Evolutionary conservation across 192 early-diverging fungal genomes (phyloP), one percentile per base, ranked within the genome.

Genomic region (Allomyces arbusculus): DNA sequence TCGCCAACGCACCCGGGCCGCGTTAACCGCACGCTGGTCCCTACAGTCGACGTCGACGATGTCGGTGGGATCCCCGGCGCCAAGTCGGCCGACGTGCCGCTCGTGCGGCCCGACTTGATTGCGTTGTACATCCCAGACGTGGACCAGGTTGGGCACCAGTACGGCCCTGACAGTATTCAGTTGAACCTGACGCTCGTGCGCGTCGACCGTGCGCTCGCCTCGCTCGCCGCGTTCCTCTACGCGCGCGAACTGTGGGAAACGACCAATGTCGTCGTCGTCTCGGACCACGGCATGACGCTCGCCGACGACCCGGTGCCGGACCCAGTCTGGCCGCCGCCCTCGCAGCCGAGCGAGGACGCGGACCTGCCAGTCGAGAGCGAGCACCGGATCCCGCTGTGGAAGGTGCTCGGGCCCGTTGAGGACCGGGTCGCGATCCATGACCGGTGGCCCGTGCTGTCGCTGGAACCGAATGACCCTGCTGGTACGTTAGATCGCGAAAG

Each of bases 201-300:
- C 50, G 69, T 66, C 61, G 69, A 70, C 28, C 22, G 16, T 45
- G 55, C 12, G 16, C 50, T 70, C 23, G 69, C 63, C 0, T 12
- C 14, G 12, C 25, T 70, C 25, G 23, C 67, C 23, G 64, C 33
- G 4, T 24, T 24, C 33, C 23, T 70, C 44, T 19, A 58, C 3
- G n/a, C 43, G 8, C 10, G 14, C 7, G 64, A 55, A 2, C 25
- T n/a, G 23, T 22, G 50, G 23, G 25, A 14, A 14, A 26, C 20
- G 64, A 62, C 58, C 40, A 55, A 67, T 64, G 12, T 65, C 14
- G 61, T 70, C 1, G 24, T 70, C 16, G 65, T 70, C 28, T 67
- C 66, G 25, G 66, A 67, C 66, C 66, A 67, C 61, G 66, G 66
- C 62, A 61, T 67, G 62, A 25, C 62, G 62, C 19, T 40, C 33